Evolutionary conservation across 768 basidiomycete genomes (phyloP).

Genomic region (Collybiopsis luxurians): DNA sequence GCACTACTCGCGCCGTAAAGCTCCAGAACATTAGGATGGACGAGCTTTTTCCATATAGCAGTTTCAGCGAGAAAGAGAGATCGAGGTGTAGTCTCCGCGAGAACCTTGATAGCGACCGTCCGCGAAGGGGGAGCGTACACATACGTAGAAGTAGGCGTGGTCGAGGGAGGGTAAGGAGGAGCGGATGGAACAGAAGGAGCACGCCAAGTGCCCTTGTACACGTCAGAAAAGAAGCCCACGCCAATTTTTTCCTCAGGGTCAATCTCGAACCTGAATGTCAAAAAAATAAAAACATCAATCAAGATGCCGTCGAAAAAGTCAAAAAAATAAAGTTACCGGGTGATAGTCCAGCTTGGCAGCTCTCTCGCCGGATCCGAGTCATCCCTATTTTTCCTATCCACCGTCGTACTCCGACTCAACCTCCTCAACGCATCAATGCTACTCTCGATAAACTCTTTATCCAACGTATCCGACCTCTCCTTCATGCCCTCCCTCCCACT

Average conservation of each 20-base stretch:
- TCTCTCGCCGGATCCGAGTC: slow-evolving; percentile 17
- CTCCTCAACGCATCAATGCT: slow-evolving; percentile 70
- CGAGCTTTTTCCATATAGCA: slow-evolving; percentile 67
- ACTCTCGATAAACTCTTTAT: slow-evolving; percentile 68
- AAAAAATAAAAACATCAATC: background rate
- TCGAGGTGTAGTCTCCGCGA: slow-evolving; percentile 58
- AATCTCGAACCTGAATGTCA: slow-evolving; percentile 59
- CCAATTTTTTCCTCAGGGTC: slow-evolving; percentile 69
- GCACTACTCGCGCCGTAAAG: slow-evolving; percentile 79
- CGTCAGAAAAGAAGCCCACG: slow-evolving; percentile 72
- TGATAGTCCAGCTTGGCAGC: slow-evolving; percentile 77
- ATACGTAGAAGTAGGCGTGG: background rate
- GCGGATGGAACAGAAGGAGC: slow-evolving; percentile 14
- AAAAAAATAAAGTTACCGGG: slow-evolving; percentile 38
- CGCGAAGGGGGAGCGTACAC: slow-evolving; percentile 20
- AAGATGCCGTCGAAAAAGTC: background rate
- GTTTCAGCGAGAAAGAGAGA: slow-evolving; percentile 69
- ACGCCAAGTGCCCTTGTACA: slow-evolving; percentile 76
- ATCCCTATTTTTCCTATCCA: slow-evolving; percentile 10
- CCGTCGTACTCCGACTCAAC: slow-evolving; percentile 40
- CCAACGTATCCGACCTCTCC: slow-evolving; percentile 44
- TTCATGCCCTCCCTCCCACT: slow-evolving; percentile 14
- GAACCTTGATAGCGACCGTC: slow-evolving; percentile 70
- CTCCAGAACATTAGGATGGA: slow-evolving; percentile 68
- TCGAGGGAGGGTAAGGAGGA: background rate